Percentiles rank a stretch among this genome's conserved stretches.
Evolutionary conservation across 352 stramenopile genomes (phyloP).

Genomic region (Phytophthora pinifolia): DNA sequence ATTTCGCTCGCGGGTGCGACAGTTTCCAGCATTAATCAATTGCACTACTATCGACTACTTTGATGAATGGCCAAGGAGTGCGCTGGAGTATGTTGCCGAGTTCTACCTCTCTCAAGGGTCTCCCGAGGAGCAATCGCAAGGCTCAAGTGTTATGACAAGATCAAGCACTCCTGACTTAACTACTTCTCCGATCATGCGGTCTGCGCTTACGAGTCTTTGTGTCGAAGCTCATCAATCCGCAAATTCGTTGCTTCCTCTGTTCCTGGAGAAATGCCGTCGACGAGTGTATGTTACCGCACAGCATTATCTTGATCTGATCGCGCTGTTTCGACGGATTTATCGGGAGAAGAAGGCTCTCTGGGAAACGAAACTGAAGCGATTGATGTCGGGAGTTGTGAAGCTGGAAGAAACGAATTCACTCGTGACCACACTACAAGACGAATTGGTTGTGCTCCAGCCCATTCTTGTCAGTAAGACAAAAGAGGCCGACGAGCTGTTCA

Average conservation of each 20-base stretch:
- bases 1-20: constrained; percentile 86
- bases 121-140: not conserved
- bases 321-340: constrained; percentile 83
- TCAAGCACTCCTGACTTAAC: constrained; percentile 8
- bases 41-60: constrained; percentile 95
- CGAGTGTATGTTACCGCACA: constrained; percentile 75
- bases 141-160: not conserved
- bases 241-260: constrained; percentile 22
- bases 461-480: constrained; percentile 57
- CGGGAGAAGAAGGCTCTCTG: constrained; percentile 42
- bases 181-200: constrained; percentile 21
- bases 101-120: constrained; percentile 43
- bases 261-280: constrained; percentile 37
- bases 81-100: constrained; percentile 83
- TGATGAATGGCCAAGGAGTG: constrained; percentile 88
- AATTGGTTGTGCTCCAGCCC: constrained; percentile 87
- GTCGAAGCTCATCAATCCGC: constrained; percentile 57
- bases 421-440: constrained; percentile 59
- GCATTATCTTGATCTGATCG: constrained; percentile 91
- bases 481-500: constrained; percentile 62
- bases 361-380: constrained; percentile 50
- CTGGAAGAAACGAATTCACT: constrained; percentile 73
- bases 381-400: constrained; percentile 68
- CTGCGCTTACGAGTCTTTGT: constrained; percentile 42
- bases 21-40: constrained; percentile 93